These are phyloP conservation scores for Populus simonii DNA, from an alignment of 345 rosid genomes.

Conservation along the genomic window DNA sequence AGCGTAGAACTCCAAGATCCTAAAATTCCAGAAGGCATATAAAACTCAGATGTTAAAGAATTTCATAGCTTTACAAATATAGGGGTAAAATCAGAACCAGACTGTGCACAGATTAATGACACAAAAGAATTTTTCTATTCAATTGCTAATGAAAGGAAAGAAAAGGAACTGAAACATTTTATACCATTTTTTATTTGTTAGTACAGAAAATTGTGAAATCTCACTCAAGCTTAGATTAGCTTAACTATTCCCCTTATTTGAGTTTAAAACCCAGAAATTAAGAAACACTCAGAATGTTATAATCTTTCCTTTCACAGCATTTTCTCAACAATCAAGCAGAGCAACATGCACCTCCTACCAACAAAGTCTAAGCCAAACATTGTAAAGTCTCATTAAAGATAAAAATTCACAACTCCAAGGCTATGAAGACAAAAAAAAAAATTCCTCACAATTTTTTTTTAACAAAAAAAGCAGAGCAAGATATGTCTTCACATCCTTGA, in stretches of 20 bases:
- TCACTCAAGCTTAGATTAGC: not conserved
- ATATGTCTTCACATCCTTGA: not conserved
- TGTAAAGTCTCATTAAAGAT: not conserved
- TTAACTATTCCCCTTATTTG: not conserved
- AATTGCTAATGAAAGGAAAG: too few species aligned
- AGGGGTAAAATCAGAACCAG: not conserved
- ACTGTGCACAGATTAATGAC: too few species aligned
- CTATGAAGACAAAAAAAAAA: not conserved
- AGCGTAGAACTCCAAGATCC: not conserved
- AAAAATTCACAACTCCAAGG: conserved; percentile 1
- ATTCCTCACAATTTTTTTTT: not conserved
- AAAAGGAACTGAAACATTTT: too few species aligned
- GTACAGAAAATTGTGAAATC: not conserved
- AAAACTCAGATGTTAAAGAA: too few species aligned
- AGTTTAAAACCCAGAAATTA: not conserved
- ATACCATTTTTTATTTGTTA: too few species aligned
- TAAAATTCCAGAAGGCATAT: not conserved
- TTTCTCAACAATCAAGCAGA: conserved; percentile 22
- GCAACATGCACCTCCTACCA: not conserved
- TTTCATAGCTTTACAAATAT: too few species aligned
- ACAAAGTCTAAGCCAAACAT: not conserved
- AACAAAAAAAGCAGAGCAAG: not conserved
- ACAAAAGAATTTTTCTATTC: too few species aligned
- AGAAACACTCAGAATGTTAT: not conserved
- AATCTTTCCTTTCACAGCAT: conserved; percentile 1